A percentile compares a stretch with the other conserved stretches of the same genome.
These are phyloP conservation scores for Arthrobotrys iridis DNA, from an alignment of 2,329 filamentous ascomycete species.

Conservation along the genomic window DNA sequence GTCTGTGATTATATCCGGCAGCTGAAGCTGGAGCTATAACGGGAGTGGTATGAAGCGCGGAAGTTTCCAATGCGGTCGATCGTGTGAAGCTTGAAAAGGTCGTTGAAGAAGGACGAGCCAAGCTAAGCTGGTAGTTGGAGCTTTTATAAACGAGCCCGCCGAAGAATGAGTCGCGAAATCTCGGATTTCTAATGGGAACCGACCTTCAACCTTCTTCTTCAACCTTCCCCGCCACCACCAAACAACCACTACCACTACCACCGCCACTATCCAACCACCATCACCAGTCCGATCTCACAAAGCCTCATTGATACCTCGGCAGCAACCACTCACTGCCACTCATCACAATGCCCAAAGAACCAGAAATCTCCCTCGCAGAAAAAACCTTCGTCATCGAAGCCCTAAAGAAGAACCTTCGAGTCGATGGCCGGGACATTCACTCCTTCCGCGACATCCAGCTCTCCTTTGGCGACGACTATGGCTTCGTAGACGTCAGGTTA, in stretches of 20 bases:
- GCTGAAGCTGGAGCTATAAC: too few species aligned
- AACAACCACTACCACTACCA: constrained; percentile 3
- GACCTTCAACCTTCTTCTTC: neutral
- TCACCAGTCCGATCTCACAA: neutral
- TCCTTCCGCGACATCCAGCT: constrained; percentile 81
- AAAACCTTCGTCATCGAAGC: constrained; percentile 85
- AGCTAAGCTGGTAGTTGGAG: neutral
- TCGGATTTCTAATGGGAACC: constrained; percentile 47
- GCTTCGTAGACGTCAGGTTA: constrained; percentile 83
- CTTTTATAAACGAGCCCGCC: constrained; percentile 21
- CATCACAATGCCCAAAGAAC: constrained; percentile 84
- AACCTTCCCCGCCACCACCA: neutral
- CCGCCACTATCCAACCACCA: neutral
- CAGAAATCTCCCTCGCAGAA: constrained; percentile 88
- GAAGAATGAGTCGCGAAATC: constrained; percentile 45
- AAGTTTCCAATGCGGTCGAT: too few species aligned
- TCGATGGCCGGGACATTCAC: constrained; percentile 85
- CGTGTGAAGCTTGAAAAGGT: neutral
- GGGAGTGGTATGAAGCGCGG: too few species aligned
- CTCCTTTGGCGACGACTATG: constrained; percentile 88
- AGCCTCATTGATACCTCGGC: neutral
- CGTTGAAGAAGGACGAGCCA: neutral
- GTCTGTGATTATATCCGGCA: too few species aligned
- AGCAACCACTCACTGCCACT: neutral
- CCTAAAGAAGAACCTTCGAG: constrained; percentile 78